A percentile compares a stretch with the other conserved stretches of the same genome.
phyloP scores from a whole-genome alignment of 2,329 filamentous ascomycete species.

The Colletotrichum trifolii region DNA sequence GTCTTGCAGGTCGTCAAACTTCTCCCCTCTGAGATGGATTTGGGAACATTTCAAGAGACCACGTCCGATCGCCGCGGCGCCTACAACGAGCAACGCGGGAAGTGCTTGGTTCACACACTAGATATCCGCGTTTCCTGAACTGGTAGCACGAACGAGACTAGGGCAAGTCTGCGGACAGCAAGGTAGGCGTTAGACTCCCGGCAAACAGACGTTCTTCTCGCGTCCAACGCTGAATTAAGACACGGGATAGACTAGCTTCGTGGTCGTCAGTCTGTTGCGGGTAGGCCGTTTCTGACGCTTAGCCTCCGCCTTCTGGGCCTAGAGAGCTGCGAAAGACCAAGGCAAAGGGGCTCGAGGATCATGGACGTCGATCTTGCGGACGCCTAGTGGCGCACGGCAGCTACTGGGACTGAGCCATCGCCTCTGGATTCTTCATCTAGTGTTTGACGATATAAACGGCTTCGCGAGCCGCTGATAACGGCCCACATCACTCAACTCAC shows the following conservation, averaged over 20 bases:
- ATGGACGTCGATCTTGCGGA: not conserved
- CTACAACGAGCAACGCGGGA: not conserved
- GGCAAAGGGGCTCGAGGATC: slow-evolving; percentile 2
- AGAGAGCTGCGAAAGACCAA: not conserved
- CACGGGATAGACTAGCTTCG: too few relatives aligned
- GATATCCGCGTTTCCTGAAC: slow-evolving; percentile 1
- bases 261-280: too few relatives aligned
- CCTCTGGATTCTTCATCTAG: not conserved
- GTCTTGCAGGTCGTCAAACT: too few relatives aligned
- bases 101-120: slow-evolving; percentile 1
- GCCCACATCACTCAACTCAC: not conserved
- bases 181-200: not conserved
- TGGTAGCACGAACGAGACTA: slow-evolving; percentile 4
- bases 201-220: not conserved
- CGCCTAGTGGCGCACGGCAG: slow-evolving; percentile 6
- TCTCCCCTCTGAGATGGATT: not conserved
- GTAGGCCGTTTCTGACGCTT: too few relatives aligned
- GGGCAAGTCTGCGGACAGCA: not conserved
- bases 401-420: not conserved
- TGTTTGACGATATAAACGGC: slow-evolving; percentile 8
- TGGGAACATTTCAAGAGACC: not conserved
- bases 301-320: not conserved
- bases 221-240: not conserved
- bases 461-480: not conserved
- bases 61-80: not conserved